These are phyloP conservation scores for Thermochaetoides thermophila DNA, from an alignment of 495 filamentous ascomycete species.

Conservation along the genomic window DNA sequence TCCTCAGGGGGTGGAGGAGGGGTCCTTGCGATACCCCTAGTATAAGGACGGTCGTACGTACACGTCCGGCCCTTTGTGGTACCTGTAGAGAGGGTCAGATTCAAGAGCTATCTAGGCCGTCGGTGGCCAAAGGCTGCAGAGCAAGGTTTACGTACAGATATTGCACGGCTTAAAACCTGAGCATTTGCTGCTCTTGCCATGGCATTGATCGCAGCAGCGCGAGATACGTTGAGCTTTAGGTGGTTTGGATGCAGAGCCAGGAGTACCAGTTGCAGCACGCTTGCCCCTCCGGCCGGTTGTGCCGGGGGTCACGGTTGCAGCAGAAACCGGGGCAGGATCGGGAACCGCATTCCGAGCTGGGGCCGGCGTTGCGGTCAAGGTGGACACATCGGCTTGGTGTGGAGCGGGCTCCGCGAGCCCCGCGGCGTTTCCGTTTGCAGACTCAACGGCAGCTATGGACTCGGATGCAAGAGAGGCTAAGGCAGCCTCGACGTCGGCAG, in stretches of 20 bases:
- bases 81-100: slow-evolving; percentile 2
- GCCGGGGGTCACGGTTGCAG: neutral
- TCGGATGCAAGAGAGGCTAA: too few species aligned
- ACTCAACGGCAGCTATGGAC: too few species aligned
- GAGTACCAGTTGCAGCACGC: neutral
- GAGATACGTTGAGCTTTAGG: slow-evolving; percentile 4
- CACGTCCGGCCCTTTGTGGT: slow-evolving; percentile 5
- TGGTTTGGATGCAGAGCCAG: neutral
- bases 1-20: slow-evolving; percentile 11
- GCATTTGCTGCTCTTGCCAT: slow-evolving; percentile 3
- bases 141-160: slow-evolving; percentile 7
- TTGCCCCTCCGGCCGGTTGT: neutral
- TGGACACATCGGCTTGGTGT: neutral
- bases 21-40: slow-evolving; percentile 5
- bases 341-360: neutral
- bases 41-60: slow-evolving; percentile 9
- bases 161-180: slow-evolving; percentile 12
- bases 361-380: too few species aligned
- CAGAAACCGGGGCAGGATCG: neutral
- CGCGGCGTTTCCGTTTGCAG: too few species aligned
- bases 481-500: too few species aligned
- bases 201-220: slow-evolving; percentile 13
- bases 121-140: too few species aligned
- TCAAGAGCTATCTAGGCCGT: too few species aligned
- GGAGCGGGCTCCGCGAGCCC: too few species aligned